Base-by-base conservation (phyloP, 2,329 filamentous ascomycete species). In the Talaromyces sp. region DNA sequence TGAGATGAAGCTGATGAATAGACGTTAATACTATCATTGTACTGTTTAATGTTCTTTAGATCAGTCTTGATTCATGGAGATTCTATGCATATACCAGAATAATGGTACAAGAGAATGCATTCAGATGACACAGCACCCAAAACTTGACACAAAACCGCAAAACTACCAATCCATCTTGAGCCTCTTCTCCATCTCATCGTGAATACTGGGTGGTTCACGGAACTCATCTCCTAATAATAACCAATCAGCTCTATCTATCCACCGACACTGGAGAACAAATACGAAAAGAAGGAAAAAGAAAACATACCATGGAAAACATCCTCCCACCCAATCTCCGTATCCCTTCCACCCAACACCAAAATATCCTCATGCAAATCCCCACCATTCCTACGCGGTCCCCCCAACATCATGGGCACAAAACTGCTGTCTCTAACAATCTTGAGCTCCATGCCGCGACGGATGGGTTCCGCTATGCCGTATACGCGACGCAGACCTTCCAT, bases 131-230 rank as follows among this genome's bases (percentile, higher is more conserved):
- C 13, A 33, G 19, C 45, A 21, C 1, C 5, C 28, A 15, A 3
- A 9, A 48, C 15, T 6, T 33, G 19, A 45, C 1, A 2, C 1
- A 45, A 15, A 6, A 35, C 5, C 13, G 7, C 41, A 21, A n/a
- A 46, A 31, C 63, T 64, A 73, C 59, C 66, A 74, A 58, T 76
- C 80, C 84, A 97, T 95, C 81, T 86, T 89, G 75, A 96, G 79
- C 82, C 91, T 90, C 75, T 84, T 84, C 85, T 97, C 93, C 85
- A 97, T 91, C 84, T 97, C 93, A 58, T 90, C 87, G 67, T 97
- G 91, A 76, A 97, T 86, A 55, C 87, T 84, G 22, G 87, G 84
- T 41, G 84, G 78, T 61, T 84, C 82, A 67, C 86, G 82, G 71
- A 84, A 82, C 75, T 93, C 90, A 66, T 89, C 87, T 60, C 80